Evolutionary conservation across 2,329 filamentous ascomycete species (phyloP).

Genomic region (Phialophora verrucosa): DNA sequence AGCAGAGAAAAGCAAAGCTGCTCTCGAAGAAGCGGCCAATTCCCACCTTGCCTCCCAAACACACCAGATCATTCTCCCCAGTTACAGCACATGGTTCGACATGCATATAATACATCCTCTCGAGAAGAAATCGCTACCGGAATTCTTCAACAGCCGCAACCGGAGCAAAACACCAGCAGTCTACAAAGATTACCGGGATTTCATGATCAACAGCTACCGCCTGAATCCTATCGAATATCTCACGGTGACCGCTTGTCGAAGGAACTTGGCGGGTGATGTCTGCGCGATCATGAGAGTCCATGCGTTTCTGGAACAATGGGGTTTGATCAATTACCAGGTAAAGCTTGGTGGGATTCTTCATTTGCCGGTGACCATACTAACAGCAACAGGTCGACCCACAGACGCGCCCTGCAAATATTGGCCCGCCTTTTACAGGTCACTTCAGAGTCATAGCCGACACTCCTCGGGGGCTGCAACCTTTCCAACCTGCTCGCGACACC

Average conservation of each 20-base stretch:
- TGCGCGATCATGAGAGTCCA: slow-evolving; percentile 99
- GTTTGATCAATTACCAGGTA: slow-evolving; percentile 98
- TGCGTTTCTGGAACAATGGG: slow-evolving; percentile 97
- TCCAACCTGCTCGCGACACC: slow-evolving; percentile 86
- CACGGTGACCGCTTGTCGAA: slow-evolving; percentile 92
- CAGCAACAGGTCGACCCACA: slow-evolving; percentile 83
- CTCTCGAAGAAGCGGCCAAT: slow-evolving; percentile 82
- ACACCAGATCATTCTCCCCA: slow-evolving; percentile 93
- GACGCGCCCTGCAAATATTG: slow-evolving; percentile 91
- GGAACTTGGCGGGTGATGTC: slow-evolving; percentile 94
- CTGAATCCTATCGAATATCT: slow-evolving; percentile 95
- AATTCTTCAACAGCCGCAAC: slow-evolving; percentile 98
- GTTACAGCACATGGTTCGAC: slow-evolving; percentile 98
- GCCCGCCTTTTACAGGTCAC: slow-evolving; percentile 94
- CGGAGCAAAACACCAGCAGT: slow-evolving; percentile 96
- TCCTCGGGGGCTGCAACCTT: slow-evolving; percentile 89
- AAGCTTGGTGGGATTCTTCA: slow-evolving; percentile 29
- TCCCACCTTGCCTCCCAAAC: slow-evolving; percentile 92
- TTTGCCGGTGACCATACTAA: slow-evolving; percentile 39
- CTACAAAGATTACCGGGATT: slow-evolving; percentile 98
- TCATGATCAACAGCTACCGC: slow-evolving; percentile 99
- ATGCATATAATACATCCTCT: slow-evolving; percentile 91
- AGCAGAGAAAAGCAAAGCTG: slow-evolving; percentile 75
- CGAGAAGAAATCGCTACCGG: slow-evolving; percentile 91
- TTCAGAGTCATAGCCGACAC: slow-evolving; percentile 97